A percentile compares a stretch with the other conserved stretches of the same genome.
Evolutionary conservation across 768 basidiomycete genomes (phyloP).

Genomic region (Sporobolomyces roseus): DNA sequence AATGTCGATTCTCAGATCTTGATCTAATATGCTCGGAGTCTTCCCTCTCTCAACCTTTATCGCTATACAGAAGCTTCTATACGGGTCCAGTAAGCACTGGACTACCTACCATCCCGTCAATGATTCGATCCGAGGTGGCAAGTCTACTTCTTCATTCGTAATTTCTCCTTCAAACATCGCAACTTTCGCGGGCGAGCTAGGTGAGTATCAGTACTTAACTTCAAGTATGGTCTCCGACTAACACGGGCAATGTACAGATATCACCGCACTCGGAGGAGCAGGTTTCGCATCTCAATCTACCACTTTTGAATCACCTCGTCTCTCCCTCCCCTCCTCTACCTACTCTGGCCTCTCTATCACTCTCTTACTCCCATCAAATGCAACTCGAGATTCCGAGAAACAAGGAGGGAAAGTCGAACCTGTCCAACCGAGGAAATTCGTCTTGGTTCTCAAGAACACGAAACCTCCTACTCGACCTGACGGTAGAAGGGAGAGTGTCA

Average conservation of each 20-base stretch:
- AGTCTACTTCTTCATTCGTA: slow-evolving; percentile 2
- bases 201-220: neutral
- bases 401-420: neutral
- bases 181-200: slow-evolving; percentile 2
- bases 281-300: slow-evolving; percentile 44
- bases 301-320: slow-evolving; percentile 9
- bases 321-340: neutral
- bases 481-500: slow-evolving; percentile 37
- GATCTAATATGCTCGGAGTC: no score
- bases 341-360: slow-evolving; percentile 18
- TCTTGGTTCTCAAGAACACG: slow-evolving; percentile 35
- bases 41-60: no score
- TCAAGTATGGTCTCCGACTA: fast-evolving
- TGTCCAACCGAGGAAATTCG: slow-evolving; percentile 12
- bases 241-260: slow-evolving; percentile 28
- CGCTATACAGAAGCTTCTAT: no score
- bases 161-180: neutral
- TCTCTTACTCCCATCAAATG: neutral
- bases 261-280: slow-evolving; percentile 42
- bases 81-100: no score
- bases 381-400: neutral
- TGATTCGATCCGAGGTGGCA: slow-evolving; percentile 30
- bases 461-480: slow-evolving; percentile 31
- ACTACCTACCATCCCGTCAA: slow-evolving; percentile 25
- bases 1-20: neutral